These are phyloP conservation scores for Aurinia saxatilis DNA, from an alignment of 345 rosid genomes.

Conservation along the genomic window DNA sequence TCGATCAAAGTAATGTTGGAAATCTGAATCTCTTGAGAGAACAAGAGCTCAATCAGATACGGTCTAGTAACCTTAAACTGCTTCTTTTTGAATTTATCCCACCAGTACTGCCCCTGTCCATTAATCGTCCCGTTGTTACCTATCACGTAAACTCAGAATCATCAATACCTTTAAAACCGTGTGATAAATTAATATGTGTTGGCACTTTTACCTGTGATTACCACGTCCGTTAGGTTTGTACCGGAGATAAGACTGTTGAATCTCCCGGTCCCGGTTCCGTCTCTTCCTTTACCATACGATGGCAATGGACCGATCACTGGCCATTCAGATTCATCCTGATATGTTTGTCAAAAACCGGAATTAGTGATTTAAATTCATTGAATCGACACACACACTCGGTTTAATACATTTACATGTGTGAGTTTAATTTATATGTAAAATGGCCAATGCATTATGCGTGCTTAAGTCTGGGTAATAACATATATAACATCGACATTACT, in stretches of 20 bases:
- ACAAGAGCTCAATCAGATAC: constrained; percentile 59
- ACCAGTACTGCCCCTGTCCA: constrained; percentile 65
- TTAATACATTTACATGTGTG: too few species aligned
- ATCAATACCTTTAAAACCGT: too few species aligned
- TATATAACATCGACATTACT: too few species aligned
- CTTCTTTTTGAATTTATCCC: constrained; percentile 43
- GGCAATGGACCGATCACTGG: constrained; percentile 49
- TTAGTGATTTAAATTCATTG: background rate
- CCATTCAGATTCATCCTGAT: constrained; percentile 77
- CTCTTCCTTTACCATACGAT: constrained; percentile 69
- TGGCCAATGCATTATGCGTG: too few species aligned
- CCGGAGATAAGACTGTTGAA: constrained; percentile 60
- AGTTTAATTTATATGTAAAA: too few species aligned
- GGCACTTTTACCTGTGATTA: constrained; percentile 51
- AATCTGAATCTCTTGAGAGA: constrained; percentile 47
- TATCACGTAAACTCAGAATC: background rate
- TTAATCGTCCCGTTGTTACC: constrained; percentile 65
- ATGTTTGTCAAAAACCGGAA: background rate
- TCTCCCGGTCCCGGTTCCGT: constrained; percentile 41
- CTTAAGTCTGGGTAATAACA: too few species aligned
- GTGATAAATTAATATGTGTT: background rate
- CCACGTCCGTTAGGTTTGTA: constrained; percentile 66
- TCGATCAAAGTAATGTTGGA: constrained; percentile 51
- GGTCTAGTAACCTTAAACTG: constrained; percentile 51
- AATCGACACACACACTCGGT: background rate